A percentile compares a stretch with the other conserved stretches of the same genome.
Evolutionary conservation across 768 basidiomycete species (phyloP).

Genomic region (Calocybe cyanea): DNA sequence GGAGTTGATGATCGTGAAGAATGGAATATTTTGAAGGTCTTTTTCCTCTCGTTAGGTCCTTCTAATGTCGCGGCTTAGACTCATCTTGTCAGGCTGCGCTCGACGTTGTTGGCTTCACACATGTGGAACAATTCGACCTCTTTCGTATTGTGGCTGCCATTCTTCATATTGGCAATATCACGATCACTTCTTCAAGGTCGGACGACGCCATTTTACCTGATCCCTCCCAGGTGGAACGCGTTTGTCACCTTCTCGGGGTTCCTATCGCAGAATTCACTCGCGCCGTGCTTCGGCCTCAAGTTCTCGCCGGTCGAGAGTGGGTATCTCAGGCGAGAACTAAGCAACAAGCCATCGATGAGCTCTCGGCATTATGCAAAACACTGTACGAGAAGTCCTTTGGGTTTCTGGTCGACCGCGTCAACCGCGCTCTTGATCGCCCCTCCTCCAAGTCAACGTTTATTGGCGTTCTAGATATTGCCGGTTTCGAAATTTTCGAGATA

Average conservation of each 20-base stretch:
- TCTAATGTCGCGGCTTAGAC: not conserved
- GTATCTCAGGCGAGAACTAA: constrained; percentile 89
- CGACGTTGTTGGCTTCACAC: constrained; percentile 84
- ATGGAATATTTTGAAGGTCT: constrained; percentile 76
- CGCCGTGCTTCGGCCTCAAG: constrained; percentile 83
- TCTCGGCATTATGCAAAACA: constrained; percentile 88
- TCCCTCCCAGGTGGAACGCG: constrained; percentile 81
- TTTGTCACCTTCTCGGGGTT: constrained; percentile 89
- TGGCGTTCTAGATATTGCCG: constrained; percentile 97
- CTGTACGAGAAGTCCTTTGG: constrained; percentile 98
- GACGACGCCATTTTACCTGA: constrained; percentile 79
- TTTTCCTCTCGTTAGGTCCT: constrained; percentile 5
- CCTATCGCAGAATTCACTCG: constrained; percentile 84
- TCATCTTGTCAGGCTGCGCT: constrained; percentile 58
- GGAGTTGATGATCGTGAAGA: constrained; percentile 91
- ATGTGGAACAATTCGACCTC: constrained; percentile 82
- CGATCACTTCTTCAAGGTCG: constrained; percentile 70
- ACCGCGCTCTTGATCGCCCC: constrained; percentile 89
- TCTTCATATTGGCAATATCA: constrained; percentile 93
- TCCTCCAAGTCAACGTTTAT: constrained; percentile 92
- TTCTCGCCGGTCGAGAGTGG: constrained; percentile 95
- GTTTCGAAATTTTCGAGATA: constrained; percentile 94
- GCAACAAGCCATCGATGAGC: constrained; percentile 90
- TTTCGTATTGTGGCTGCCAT: constrained; percentile 94
- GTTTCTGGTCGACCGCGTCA: constrained; percentile 90